Conservation (phyloP, 768 basidiomycete species). For the Tephrocybe sp. region DNA sequence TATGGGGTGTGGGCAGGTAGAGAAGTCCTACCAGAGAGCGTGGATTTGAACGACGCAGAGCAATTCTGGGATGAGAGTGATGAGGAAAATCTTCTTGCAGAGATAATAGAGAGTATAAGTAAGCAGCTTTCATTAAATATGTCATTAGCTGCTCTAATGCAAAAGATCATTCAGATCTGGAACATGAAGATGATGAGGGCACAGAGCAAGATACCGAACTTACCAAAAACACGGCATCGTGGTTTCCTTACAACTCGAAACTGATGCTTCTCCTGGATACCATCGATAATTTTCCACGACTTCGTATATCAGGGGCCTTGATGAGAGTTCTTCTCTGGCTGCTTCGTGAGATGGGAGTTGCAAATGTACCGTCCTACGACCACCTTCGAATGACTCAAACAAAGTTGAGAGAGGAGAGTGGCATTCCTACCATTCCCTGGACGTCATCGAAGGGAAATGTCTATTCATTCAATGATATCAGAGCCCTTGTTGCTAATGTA, state of each 20-base stretch:
- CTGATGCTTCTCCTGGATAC: slow-evolving; percentile 26
- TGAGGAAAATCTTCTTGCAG: slow-evolving; percentile 13
- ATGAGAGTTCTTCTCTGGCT: slow-evolving; percentile 33
- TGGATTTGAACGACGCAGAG: slow-evolving; percentile 1
- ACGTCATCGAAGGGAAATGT: slow-evolving; percentile 26
- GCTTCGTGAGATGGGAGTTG: slow-evolving; percentile 24
- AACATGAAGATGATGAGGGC: slow-evolving; percentile 1
- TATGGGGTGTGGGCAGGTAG: slow-evolving; percentile 11
- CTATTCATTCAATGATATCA: slow-evolving; percentile 30
- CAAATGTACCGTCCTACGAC: slow-evolving; percentile 27
- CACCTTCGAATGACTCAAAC: slow-evolving; percentile 22
- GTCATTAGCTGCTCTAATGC: slow-evolving; percentile 2
- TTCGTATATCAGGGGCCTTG: slow-evolving; percentile 26
- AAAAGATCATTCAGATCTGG: not conserved
- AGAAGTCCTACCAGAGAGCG: slow-evolving; percentile 7
- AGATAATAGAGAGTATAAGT: slow-evolving; percentile 12
- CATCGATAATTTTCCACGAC: slow-evolving; percentile 30
- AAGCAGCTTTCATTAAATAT: slow-evolving; percentile 7
- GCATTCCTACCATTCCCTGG: slow-evolving; percentile 20
- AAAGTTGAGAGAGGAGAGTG: slow-evolving; percentile 12
- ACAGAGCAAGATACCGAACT: not conserved
- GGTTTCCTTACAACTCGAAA: slow-evolving; percentile 13
- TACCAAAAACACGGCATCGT: not conserved
- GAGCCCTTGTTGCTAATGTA: slow-evolving; percentile 26
- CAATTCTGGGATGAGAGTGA: slow-evolving; percentile 13